Evolutionary conservation across 1,284 basidiomycete species (phyloP).

Genomic region (Coniferiporia sulphurascens): DNA sequence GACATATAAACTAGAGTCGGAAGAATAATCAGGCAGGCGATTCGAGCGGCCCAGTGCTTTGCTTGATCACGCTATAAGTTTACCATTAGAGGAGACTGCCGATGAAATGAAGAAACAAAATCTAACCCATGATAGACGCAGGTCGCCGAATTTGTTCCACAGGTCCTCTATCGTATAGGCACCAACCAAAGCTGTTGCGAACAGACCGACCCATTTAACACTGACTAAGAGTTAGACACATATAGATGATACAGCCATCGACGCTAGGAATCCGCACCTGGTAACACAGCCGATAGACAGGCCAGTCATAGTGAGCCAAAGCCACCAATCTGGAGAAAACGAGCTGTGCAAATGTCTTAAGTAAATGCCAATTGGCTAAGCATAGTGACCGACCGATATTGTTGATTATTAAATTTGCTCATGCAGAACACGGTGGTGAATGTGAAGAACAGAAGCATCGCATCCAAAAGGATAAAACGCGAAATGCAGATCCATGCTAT

Average conservation of each 20-base stretch:
- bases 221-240: constrained; percentile 35
- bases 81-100: constrained; percentile 14
- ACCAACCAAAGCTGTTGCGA: constrained; percentile 92
- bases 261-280: constrained; percentile 43
- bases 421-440: constrained; percentile 95
- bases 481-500: constrained; percentile 96
- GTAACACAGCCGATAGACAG: constrained; percentile 94
- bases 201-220: constrained; percentile 96
- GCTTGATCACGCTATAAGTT: constrained; percentile 67
- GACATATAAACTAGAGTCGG: constrained; percentile 91
- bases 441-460: constrained; percentile 98
- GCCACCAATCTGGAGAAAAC: constrained; percentile 95
- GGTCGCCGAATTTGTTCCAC: constrained; percentile 97
- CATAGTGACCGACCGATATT: constrained; percentile 66
- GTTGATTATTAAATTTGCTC: constrained; percentile 95
- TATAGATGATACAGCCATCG: neutral
- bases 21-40: constrained; percentile 82
- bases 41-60: constrained; percentile 88
- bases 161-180: constrained; percentile 96
- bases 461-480: constrained; percentile 95
- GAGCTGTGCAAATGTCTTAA: constrained; percentile 43
- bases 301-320: constrained; percentile 90
- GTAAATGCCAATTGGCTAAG: constrained; percentile 10
- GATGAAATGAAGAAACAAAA: neutral
- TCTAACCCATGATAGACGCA: constrained; percentile 83